Conservation (phyloP, 495 filamentous ascomycete genomes). For the Aspergillus homomorphus region DNA sequence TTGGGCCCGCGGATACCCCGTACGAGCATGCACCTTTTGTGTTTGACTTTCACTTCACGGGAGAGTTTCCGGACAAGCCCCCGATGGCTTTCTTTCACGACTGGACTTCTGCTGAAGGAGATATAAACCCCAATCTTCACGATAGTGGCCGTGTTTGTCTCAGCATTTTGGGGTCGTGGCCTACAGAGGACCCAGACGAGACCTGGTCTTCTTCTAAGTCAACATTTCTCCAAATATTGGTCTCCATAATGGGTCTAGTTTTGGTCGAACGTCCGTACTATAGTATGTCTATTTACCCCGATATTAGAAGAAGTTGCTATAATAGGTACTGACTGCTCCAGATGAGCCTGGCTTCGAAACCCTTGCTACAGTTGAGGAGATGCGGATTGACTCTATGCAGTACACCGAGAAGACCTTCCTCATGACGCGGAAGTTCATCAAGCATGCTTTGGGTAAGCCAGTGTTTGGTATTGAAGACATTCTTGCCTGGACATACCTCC, state of each 20-base stretch:
- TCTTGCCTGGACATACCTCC: slow-evolving; percentile 52
- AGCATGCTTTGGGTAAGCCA: slow-evolving; percentile 41
- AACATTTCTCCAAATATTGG: slow-evolving; percentile 57
- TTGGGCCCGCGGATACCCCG: slow-evolving; percentile 58
- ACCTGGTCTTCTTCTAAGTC: slow-evolving; percentile 49
- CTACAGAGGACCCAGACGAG: slow-evolving; percentile 48
- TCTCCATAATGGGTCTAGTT: slow-evolving; percentile 59
- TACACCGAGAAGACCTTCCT: slow-evolving; percentile 58
- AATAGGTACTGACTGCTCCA: slow-evolving; percentile 19
- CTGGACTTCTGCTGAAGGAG: slow-evolving; percentile 50
- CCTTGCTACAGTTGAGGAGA: slow-evolving; percentile 40
- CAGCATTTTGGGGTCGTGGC: slow-evolving; percentile 59
- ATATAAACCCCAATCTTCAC: slow-evolving; percentile 62
- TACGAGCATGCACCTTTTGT: slow-evolving; percentile 62
- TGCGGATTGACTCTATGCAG: slow-evolving; percentile 42
- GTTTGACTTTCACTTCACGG: slow-evolving; percentile 52
- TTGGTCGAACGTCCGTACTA: slow-evolving; percentile 60
- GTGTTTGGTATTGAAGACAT: slow-evolving; percentile 46
- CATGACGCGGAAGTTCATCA: slow-evolving; percentile 51
- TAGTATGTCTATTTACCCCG: slow-evolving; percentile 41
- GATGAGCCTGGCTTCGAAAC: slow-evolving; percentile 59
- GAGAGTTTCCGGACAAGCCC: slow-evolving; percentile 45
- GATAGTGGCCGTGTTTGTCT: slow-evolving; percentile 62
- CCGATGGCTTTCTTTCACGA: slow-evolving; percentile 56
- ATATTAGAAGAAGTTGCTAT: not conserved